Conservation (phyloP, 2,329 filamentous ascomycete genomes). For the Onygena corvina region DNA sequence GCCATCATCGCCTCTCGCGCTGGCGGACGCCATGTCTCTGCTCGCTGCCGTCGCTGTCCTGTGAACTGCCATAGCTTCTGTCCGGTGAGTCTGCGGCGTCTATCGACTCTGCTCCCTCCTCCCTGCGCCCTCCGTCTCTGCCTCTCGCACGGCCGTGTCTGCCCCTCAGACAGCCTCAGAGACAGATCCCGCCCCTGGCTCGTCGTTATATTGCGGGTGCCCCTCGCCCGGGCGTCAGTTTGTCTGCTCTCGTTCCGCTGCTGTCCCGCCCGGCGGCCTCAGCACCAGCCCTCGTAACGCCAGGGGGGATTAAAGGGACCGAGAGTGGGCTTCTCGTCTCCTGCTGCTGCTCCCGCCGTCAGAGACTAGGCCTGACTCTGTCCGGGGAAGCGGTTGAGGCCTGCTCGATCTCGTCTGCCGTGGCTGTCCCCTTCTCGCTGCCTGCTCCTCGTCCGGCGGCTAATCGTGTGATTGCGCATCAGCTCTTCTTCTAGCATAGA, state of each 20-base stretch:
- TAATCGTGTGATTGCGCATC: slow-evolving; percentile 2
- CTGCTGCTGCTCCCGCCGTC: too few relatives aligned
- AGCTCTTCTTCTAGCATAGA: too few relatives aligned
- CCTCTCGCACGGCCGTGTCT: too few relatives aligned
- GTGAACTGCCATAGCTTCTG: neutral
- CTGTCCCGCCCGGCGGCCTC: neutral
- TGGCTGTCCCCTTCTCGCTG: neutral
- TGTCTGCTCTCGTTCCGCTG: slow-evolving; percentile 1
- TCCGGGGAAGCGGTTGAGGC: neutral
- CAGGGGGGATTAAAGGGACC: slow-evolving; percentile 4
- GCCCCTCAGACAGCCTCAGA: too few relatives aligned
- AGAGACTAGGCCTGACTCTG: neutral
- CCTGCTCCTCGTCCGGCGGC: slow-evolving; percentile 3
- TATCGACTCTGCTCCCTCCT: too few relatives aligned
- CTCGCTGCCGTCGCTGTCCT: neutral
- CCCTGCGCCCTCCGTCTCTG: neutral
- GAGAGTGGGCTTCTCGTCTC: neutral
- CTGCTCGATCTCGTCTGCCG: neutral
- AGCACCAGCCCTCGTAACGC: neutral
- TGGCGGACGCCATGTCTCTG: neutral
- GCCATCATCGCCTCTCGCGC: neutral
- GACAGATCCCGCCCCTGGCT: too few relatives aligned
- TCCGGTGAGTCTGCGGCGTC: neutral
- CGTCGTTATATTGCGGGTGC: slow-evolving; percentile 2
- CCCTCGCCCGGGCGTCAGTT: too few relatives aligned